These are phyloP conservation scores for Ophiostoma tasmaniense DNA, from an alignment of 2,329 filamentous ascomycete genomes.

Conservation along the genomic window DNA sequence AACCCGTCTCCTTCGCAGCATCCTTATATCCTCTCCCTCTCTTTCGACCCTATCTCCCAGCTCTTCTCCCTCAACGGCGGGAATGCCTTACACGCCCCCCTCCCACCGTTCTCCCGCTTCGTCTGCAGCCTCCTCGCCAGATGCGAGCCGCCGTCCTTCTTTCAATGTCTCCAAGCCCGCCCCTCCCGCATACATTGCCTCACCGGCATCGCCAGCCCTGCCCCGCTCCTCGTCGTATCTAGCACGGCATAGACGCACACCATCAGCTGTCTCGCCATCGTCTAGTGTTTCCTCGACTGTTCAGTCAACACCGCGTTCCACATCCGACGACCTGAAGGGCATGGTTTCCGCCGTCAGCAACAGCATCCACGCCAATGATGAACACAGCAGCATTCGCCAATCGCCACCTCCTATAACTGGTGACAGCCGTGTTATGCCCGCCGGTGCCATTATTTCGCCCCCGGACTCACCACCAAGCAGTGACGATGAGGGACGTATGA, in stretches of 20 bases:
- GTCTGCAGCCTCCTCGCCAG: slow-evolving; percentile 49
- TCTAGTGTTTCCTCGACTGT: slow-evolving; percentile 26
- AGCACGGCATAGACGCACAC: slow-evolving; percentile 52
- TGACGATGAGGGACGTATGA: slow-evolving; percentile 53
- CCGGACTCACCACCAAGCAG: slow-evolving; percentile 76
- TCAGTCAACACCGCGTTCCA: slow-evolving; percentile 40
- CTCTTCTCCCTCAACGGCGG: slow-evolving; percentile 27
- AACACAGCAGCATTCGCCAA: slow-evolving; percentile 55
- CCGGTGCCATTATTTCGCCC: slow-evolving; percentile 80
- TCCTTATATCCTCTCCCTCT: neutral
- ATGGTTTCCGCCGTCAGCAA: slow-evolving; percentile 25
- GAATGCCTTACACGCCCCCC: slow-evolving; percentile 86
- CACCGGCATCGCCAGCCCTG: slow-evolving; percentile 41
- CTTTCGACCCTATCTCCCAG: neutral
- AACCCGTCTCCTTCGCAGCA: slow-evolving; percentile 1
- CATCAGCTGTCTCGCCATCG: slow-evolving; percentile 35
- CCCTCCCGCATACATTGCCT: slow-evolving; percentile 15
- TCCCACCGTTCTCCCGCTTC: slow-evolving; percentile 55
- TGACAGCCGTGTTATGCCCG: slow-evolving; percentile 58
- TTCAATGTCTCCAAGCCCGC: slow-evolving; percentile 33
- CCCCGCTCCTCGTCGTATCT: slow-evolving; percentile 60
- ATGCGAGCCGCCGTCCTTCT: slow-evolving; percentile 50
- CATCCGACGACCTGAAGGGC: slow-evolving; percentile 41
- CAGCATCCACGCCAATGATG: slow-evolving; percentile 7
- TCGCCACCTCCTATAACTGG: slow-evolving; percentile 76